Percentiles rank a stretch among this genome's conserved stretches.
phyloP scores from a whole-genome alignment of 345 rosid genomes.

The Salix koriyanagi region DNA sequence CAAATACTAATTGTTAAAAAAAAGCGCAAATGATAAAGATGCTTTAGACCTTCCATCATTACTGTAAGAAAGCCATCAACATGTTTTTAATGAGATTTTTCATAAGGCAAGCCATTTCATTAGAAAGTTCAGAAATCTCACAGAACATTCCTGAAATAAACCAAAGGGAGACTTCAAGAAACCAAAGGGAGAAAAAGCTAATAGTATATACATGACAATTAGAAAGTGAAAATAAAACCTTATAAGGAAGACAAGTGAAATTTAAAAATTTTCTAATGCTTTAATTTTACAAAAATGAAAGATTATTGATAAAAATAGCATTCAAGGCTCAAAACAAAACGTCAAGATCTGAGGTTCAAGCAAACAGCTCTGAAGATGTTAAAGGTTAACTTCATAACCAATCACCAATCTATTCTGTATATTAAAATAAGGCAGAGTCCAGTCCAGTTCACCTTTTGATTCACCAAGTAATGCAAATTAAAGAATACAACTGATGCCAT shows the following conservation, averaged over 20 bases:
- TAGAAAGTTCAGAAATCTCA: neutral
- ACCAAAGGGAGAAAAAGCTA: neutral
- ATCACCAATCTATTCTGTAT: neutral
- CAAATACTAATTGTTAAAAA: neutral
- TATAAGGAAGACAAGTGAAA: neutral
- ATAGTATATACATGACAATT: neutral
- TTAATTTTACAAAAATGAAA: neutral
- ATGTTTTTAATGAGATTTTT: neutral
- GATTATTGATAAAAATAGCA: neutral
- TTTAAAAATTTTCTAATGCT: neutral
- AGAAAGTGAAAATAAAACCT: neutral
- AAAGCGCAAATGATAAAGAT: neutral
- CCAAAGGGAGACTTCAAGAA: neutral
- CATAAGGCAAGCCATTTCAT: neutral
- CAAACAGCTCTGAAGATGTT: neutral
- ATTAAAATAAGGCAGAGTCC: neutral
- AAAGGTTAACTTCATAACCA: neutral
- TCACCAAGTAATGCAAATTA: neutral
- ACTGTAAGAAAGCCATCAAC: neutral
- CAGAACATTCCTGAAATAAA: neutral
- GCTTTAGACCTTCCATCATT: slow-evolving; percentile 1
- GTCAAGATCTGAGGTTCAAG: neutral
- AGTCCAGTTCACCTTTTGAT: neutral
- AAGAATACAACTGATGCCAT: neutral
- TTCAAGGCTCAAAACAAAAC: neutral